Evolutionary conservation across 495 filamentous ascomycete species (phyloP).

Genomic region (Xylaria longipes): DNA sequence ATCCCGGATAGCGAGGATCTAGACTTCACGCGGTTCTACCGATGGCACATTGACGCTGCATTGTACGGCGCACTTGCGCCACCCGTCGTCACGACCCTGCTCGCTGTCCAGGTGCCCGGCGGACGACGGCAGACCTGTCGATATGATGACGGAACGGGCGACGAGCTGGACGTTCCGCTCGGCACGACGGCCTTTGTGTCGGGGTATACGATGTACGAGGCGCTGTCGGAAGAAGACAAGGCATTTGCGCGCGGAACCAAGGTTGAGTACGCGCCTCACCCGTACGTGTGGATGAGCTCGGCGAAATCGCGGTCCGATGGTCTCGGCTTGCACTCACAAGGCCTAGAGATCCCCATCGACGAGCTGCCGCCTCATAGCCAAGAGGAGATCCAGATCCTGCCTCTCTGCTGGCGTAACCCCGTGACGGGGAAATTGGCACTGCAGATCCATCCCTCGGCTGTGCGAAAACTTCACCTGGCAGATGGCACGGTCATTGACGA

Average conservation of each 20-base stretch:
- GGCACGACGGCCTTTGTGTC: conserved; percentile 79
- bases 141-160: conserved; percentile 74
- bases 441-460: conserved; percentile 72
- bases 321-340: conserved; percentile 68
- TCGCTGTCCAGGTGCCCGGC: conserved; percentile 70
- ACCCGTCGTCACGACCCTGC: conserved; percentile 69
- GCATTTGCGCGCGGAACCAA: conserved; percentile 66
- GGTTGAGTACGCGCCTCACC: conserved; percentile 78
- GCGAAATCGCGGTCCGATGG: conserved; percentile 70
- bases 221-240: conserved; percentile 67
- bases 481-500: conserved; percentile 72
- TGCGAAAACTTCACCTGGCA: conserved; percentile 65
- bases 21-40: conserved; percentile 73
- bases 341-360: conserved; percentile 59
- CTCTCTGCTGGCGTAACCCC: conserved; percentile 77
- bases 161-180: conserved; percentile 70
- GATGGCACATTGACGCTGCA: conserved; percentile 82
- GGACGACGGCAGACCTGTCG: conserved; percentile 68
- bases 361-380: conserved; percentile 68
- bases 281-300: conserved; percentile 77
- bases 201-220: conserved; percentile 68
- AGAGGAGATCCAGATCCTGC: conserved; percentile 70
- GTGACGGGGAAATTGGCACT: conserved; percentile 69
- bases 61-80: conserved; percentile 71
- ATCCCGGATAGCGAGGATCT: conserved; percentile 69